Evolutionary conservation across 2,329 filamentous ascomycete species (phyloP).

Genomic region (Conoideocrella luteorostrata): DNA sequence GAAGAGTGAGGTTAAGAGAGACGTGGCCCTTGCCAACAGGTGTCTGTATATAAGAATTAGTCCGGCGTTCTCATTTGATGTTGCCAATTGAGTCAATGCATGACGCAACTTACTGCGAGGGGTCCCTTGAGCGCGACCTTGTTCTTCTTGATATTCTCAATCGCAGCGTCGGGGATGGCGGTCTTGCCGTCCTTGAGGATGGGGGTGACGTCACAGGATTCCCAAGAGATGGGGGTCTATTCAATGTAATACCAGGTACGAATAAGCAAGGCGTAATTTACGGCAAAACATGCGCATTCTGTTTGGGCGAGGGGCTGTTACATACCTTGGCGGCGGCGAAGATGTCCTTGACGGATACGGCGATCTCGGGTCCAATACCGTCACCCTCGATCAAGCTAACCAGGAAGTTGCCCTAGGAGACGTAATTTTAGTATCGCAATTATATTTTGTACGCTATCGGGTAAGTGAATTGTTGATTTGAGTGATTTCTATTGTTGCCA

Average conservation of each 20-base stretch:
- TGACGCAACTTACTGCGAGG: conserved; percentile 65
- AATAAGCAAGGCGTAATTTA: not conserved
- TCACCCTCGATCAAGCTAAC: conserved; percentile 98
- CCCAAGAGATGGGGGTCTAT: conserved; percentile 89
- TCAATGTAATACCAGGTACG: not conserved
- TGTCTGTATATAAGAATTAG: conserved; percentile 50
- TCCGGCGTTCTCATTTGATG: not conserved
- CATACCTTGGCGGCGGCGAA: conserved; percentile 87
- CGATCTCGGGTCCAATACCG: conserved; percentile 96
- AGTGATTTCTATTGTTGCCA: conserved; percentile 18
- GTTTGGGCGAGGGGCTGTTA: not conserved
- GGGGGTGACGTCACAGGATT: conserved; percentile 92
- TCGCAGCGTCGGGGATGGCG: conserved; percentile 85
- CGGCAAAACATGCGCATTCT: not conserved
- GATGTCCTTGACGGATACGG: conserved; percentile 97
- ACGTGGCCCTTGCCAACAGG: conserved; percentile 98
- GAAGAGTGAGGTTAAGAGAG: conserved; percentile 96
- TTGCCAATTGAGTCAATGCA: not conserved
- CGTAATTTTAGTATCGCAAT: not conserved
- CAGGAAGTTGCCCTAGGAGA: conserved; percentile 76
- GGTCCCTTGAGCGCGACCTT: conserved; percentile 98
- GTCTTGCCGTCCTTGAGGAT: conserved; percentile 93
- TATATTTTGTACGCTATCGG: not conserved
- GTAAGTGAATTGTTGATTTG: not conserved
- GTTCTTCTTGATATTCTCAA: conserved; percentile 89